phyloP scores from a whole-genome alignment of 2,329 filamentous ascomycete genomes.

The Talaromyces sp. region DNA sequence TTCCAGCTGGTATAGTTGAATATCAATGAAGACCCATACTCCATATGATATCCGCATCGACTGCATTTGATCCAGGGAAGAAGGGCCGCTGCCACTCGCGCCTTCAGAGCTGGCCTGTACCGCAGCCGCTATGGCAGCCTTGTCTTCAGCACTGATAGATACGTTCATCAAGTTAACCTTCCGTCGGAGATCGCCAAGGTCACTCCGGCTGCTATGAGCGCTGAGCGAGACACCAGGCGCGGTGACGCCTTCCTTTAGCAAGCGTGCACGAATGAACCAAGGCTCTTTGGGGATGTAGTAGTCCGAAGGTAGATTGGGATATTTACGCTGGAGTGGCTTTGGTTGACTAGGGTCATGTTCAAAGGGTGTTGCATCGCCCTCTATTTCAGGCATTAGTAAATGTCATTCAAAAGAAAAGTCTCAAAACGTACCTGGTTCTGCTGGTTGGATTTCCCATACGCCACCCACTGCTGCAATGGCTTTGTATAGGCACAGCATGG shows the following conservation, averaged over 20 bases:
- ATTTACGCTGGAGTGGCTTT: conserved; percentile 37
- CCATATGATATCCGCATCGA: conserved; percentile 54
- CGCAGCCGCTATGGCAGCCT: conserved; percentile 20
- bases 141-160: conserved; percentile 29
- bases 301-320: conserved; percentile 45
- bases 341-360: conserved; percentile 29
- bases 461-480: conserved; percentile 83
- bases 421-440: conserved; percentile 30
- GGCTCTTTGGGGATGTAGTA: conserved; percentile 89
- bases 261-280: conserved; percentile 89
- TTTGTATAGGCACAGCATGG: conserved; percentile 91
- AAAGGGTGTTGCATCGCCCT: conserved; percentile 17
- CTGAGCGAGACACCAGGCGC: conserved; percentile 40
- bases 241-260: conserved; percentile 73
- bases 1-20: conserved; percentile 94
- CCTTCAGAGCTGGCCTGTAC: conserved; percentile 27
- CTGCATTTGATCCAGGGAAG: conserved; percentile 28
- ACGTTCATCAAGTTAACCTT: conserved; percentile 31
- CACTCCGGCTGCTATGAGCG: conserved; percentile 35
- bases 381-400: conserved; percentile 8
- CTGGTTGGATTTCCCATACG: conserved; percentile 65
- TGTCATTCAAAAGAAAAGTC: background rate
- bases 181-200: conserved; percentile 36
- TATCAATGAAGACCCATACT: conserved; percentile 90
- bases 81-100: conserved; percentile 26